Base-by-base conservation (phyloP, 495 filamentous ascomycete species). In the Barbatosphaeria neglecta region DNA sequence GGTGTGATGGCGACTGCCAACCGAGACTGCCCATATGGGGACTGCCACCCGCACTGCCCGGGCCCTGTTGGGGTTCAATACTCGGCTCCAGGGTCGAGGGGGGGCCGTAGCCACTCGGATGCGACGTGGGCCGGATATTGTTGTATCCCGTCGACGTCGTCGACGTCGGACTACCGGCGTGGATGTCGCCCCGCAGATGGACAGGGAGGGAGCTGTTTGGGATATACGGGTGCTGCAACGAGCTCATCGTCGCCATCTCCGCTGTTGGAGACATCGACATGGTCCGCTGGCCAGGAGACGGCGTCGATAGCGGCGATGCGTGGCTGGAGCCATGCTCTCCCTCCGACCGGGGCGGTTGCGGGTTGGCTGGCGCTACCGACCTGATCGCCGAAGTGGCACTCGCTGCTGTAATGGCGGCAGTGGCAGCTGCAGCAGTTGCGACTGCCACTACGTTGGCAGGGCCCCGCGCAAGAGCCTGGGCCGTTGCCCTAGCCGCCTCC, bases 71-170 rank as follows among this genome's bases (percentile, higher is more conserved):
- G 24, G 77, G 77, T 57, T 87, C 87, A 27, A 87, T 72, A 38
- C 84, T 89, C 19, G 92, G 90, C 60, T 98, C 92, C 6, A 98
- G 74, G 25, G 88, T 86, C 31, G 84, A 80, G 0, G 92, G 90
- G 7, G 86, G 87, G 20, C 77, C 84, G 57, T 90, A 95, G 37
- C 70, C 75, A 9, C 67, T 78, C 0, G 89, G 89, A 64, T 95
- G 87, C 17, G 89, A 95, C 1, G 78, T 75, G 17, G 76, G 76
- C 27, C 75, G 68, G 61, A 76, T 71, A 22, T 67, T 66, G 48
- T 68, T 54, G 78, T 90, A 80, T 73, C 76, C 48, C 61, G 83
- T 50, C 61, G 86, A 57, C 66, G 83, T 61, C 53, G 75, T 66
- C 60, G 79, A 69, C 44, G 78, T 65, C 27, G 87, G 81, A 54